Evolutionary conservation across 169 alveolate species (phyloP), one percentile per base, ranked within the genome.

Genomic region (Prorocentrum cordatum): DNA sequence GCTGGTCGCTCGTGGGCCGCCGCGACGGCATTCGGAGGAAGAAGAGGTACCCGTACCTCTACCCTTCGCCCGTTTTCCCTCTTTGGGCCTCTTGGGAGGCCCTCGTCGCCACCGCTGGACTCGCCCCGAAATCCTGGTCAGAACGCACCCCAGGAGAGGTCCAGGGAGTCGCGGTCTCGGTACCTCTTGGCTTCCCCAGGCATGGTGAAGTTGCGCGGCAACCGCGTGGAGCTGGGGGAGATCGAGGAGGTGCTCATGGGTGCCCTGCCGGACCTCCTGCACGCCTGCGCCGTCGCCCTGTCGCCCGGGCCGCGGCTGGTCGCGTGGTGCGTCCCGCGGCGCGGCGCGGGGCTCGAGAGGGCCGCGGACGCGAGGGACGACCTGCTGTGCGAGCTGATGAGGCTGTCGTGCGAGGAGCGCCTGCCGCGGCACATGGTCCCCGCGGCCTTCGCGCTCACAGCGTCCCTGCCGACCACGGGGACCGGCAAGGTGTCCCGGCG

Each of bases 341-440:
- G n/a, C n/a, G n/a, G 54, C 16, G 54, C 16, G 54, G 54, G 9
- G 54, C 54, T 12, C 9, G 54, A 16, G 54, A 42, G 9, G 54
- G 9, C n/a, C n/a, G 54, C 54, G n/a, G 16, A 42, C 16, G n/a
- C n/a, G 54, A 16, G 54, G 54, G 54, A 42, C 9, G n/a, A 42
- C 54, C 9, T 42, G 9, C 54, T 42, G n/a, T 42, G 9, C 54
- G 54, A 42, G 12, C 54, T 59, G 77, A 35, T 79, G 45, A 62
- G 77, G 33, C 66, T 45, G n/a, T 39, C 29, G 31, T 26, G 66
- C 1, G 90, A 36, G 29, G 90, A 80, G 45, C 90, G 80, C 10
- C 14, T 80, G 90, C 90, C 90, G 24, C 7, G 16, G 50, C 90
- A 80, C 80, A 80, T 80, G 90, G 90, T 62, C 12, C 90, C 90